Conservation (phyloP, 192 early-diverging fungal genomes). For the Nowakowskiella sp. region DNA sequence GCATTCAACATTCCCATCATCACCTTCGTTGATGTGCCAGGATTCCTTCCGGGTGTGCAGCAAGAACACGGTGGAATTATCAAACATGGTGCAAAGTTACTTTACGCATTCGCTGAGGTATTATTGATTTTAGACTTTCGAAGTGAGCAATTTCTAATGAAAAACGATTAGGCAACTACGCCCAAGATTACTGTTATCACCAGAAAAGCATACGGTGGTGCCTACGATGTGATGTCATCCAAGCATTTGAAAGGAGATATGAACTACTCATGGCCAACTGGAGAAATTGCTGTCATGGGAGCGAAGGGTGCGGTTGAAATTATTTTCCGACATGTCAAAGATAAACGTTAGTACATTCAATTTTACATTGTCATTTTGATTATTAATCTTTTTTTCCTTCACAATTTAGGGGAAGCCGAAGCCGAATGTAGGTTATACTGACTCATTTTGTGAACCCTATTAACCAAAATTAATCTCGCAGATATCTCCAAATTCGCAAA, state of each 20-base stretch:
- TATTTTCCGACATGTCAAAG: constrained; percentile 66
- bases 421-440: constrained; percentile 50
- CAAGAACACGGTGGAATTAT: constrained; percentile 97
- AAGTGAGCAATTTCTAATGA: no score
- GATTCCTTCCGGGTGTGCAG: constrained; percentile 86
- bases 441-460: background rate
- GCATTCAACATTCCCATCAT: constrained; percentile 91
- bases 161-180: constrained; percentile 60
- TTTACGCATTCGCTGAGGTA: constrained; percentile 88
- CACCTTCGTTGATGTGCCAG: constrained; percentile 94
- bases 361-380: no score
- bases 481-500: constrained; percentile 87
- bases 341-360: constrained; percentile 30
- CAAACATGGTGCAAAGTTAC: constrained; percentile 88
- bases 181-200: constrained; percentile 94
- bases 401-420: constrained; percentile 66
- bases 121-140: constrained; percentile 9
- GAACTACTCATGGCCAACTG: constrained; percentile 92
- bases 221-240: constrained; percentile 95
- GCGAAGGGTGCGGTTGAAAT: constrained; percentile 96
- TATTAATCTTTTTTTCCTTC: constrained; percentile 34
- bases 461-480: constrained; percentile 2
- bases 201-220: constrained; percentile 94
- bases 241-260: constrained; percentile 92
- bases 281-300: constrained; percentile 98